A percentile compares a stretch with the other conserved stretches of the same genome.
phyloP scores from a whole-genome alignment of 1,284 basidiomycete genomes.

The Sutorius eximius region DNA sequence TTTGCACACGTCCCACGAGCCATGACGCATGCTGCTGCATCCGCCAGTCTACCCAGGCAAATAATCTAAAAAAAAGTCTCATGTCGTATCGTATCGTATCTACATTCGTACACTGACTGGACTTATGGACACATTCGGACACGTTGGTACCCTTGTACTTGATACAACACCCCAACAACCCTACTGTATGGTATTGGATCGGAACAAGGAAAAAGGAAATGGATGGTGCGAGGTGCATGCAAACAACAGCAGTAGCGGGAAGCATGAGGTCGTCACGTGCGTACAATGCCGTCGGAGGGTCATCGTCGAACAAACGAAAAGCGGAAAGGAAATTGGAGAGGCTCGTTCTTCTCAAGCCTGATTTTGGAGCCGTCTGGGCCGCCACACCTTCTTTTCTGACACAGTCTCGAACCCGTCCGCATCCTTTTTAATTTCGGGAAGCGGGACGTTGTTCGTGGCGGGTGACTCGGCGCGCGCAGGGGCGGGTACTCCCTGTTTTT shows the following conservation, averaged over 20 bases:
- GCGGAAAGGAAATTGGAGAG: neutral
- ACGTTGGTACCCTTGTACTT: constrained; percentile 7
- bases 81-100: constrained; percentile 1
- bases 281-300: neutral
- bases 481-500: constrained; percentile 20
- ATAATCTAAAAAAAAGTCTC: neutral
- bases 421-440: constrained; percentile 46
- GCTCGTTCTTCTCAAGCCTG: constrained; percentile 1
- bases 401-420: constrained; percentile 75
- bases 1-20: no score
- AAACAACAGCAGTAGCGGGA: neutral
- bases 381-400: constrained; percentile 46
- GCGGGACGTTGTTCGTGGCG: constrained; percentile 29
- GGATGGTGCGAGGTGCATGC: neutral
- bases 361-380: constrained; percentile 33
- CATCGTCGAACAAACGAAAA: neutral
- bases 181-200: constrained; percentile 12
- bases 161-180: constrained; percentile 10
- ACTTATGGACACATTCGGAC: constrained; percentile 1
- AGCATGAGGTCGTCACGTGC: no score
- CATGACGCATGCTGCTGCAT: no score
- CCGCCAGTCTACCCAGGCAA: no score
- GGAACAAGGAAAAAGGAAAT: no score
- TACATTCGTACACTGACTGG: neutral
- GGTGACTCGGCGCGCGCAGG: constrained; percentile 38